Conservation (phyloP, 2,329 filamentous ascomycete genomes). For the Hysterium pulicare region DNA sequence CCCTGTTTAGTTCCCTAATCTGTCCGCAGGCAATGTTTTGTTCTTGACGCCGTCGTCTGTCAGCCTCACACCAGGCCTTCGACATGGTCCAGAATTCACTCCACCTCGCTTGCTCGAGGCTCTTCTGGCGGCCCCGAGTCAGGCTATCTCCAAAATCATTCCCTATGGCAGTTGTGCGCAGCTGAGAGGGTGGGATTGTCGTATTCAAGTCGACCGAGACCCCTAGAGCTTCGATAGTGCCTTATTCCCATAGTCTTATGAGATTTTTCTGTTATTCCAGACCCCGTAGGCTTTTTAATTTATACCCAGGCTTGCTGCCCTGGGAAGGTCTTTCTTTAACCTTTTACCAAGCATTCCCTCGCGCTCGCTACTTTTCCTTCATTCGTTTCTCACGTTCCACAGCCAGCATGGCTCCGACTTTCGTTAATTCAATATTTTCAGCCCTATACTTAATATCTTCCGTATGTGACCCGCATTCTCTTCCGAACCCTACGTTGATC, state of each 20-base stretch:
- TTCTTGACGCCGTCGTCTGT: neutral
- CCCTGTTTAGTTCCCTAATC: neutral
- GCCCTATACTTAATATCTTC: constrained; percentile 10
- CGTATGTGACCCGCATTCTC: constrained; percentile 10
- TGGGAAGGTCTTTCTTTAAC: no score
- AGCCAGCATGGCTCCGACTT: constrained; percentile 4
- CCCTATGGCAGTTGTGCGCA: no score
- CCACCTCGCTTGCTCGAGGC: neutral
- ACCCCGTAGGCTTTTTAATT: neutral
- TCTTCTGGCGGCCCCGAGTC: neutral
- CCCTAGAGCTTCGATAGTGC: neutral
- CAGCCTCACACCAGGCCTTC: neutral
- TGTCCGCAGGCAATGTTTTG: neutral
- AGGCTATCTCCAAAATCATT: no score
- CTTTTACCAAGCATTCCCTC: neutral
- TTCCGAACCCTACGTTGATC: neutral
- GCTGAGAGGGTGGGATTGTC: no score
- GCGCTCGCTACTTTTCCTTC: constrained; percentile 2
- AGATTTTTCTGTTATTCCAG: neutral
- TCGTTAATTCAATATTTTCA: constrained; percentile 1
- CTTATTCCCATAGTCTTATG: neutral
- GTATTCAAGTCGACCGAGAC: no score
- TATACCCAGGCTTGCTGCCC: neutral
- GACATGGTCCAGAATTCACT: neutral
- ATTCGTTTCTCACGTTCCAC: constrained; percentile 1